phyloP scores from a whole-genome alignment of 331 rosid species.

The Spiraea crenata region DNA sequence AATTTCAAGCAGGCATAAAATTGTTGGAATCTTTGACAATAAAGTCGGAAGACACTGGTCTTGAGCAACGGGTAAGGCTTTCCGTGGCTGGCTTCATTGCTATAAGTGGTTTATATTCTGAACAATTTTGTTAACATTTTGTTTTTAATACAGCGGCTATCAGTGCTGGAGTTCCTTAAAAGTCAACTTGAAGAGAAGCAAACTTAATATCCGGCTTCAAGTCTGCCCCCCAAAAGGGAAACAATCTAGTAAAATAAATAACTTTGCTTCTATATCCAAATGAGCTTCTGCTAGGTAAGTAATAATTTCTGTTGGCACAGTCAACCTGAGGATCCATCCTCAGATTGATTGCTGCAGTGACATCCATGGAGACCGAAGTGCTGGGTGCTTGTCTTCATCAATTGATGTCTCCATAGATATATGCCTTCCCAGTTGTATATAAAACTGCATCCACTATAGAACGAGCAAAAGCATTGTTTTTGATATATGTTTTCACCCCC shows the following conservation, averaged over 20 bases:
- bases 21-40: conserved; percentile 61
- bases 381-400: not conserved
- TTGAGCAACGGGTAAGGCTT: conserved; percentile 65
- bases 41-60: conserved; percentile 58
- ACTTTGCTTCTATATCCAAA: conserved; percentile 21
- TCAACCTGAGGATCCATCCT: not conserved
- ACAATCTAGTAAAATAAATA: conserved; percentile 17
- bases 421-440: conserved; percentile 11
- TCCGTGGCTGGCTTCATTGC: conserved; percentile 3
- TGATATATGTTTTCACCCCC: not conserved
- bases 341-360: conserved; percentile 2
- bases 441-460: not conserved
- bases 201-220: conserved; percentile 28
- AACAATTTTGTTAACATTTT: conserved; percentile 11
- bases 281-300: conserved; percentile 7
- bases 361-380: not conserved
- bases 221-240: conserved; percentile 15
- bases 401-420: not conserved
- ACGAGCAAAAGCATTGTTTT: not conserved
- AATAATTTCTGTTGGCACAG: conserved; percentile 4
- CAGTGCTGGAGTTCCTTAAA: conserved; percentile 75
- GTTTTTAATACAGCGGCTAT: conserved; percentile 52
- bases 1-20: conserved; percentile 82
- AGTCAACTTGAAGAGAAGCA: conserved; percentile 58
- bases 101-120: conserved; percentile 9